Conservation (phyloP, 2,329 filamentous ascomycete species). For the Sphaerulina populicola region DNA sequence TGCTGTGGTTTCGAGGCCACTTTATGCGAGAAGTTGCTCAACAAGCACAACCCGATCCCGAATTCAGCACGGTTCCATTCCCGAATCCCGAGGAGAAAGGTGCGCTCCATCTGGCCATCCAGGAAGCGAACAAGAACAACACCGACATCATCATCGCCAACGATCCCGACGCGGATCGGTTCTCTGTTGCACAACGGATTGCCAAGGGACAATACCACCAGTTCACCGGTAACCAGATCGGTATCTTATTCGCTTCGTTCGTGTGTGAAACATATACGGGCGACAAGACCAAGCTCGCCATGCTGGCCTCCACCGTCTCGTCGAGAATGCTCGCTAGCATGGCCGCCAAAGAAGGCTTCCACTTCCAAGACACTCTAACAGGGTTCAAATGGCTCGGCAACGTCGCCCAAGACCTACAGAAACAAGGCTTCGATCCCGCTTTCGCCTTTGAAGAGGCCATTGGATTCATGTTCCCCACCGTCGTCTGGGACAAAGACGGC, state of each 20-base stretch:
- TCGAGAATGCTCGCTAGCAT: slow-evolving; percentile 55
- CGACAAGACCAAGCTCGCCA: slow-evolving; percentile 39
- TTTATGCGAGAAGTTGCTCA: slow-evolving; percentile 42
- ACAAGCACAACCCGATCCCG: slow-evolving; percentile 52
- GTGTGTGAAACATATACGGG: slow-evolving; percentile 44
- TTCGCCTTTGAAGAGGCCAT: slow-evolving; percentile 60
- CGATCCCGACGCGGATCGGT: slow-evolving; percentile 58
- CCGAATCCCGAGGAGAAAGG: slow-evolving; percentile 59
- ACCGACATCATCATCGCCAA: slow-evolving; percentile 52
- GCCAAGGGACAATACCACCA: slow-evolving; percentile 49
- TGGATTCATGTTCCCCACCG: slow-evolving; percentile 57
- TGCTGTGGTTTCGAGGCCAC: slow-evolving; percentile 22
- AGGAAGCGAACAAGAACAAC: slow-evolving; percentile 44
- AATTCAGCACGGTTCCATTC: slow-evolving; percentile 57
- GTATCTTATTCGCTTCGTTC: slow-evolving; percentile 52
- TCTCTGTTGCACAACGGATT: slow-evolving; percentile 53
- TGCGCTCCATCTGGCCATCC: slow-evolving; percentile 52
- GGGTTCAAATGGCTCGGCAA: slow-evolving; percentile 64
- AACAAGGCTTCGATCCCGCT: slow-evolving; percentile 43
- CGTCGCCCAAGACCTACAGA: slow-evolving; percentile 46
- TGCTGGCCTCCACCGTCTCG: slow-evolving; percentile 57
- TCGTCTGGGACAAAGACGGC: slow-evolving; percentile 58
- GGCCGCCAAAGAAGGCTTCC: slow-evolving; percentile 48
- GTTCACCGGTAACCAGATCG: slow-evolving; percentile 58
- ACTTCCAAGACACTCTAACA: slow-evolving; percentile 54